Conservation (phyloP, 2,329 filamentous ascomycete species). For the Fusarium proliferatum region DNA sequence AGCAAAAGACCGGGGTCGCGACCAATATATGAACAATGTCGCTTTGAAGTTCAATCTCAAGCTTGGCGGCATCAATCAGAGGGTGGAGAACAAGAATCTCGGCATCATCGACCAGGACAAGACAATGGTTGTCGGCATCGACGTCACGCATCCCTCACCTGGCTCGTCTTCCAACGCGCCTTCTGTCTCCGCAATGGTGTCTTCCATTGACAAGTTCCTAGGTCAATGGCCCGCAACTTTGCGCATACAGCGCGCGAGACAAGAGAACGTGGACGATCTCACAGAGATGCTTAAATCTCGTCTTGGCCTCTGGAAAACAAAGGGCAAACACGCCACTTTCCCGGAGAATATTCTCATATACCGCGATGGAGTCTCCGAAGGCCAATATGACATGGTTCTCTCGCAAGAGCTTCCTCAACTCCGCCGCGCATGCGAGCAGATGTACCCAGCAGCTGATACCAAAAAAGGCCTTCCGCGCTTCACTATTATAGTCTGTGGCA, state of each 20-base stretch:
- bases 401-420: not conserved
- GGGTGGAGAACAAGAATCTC: not conserved
- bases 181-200: not conserved
- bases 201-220: not conserved
- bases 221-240: not conserved
- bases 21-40: not conserved
- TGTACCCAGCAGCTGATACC: not conserved
- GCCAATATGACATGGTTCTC: not conserved
- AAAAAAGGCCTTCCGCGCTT: not conserved
- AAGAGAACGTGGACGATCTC: not conserved
- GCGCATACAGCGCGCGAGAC: not conserved
- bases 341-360: not conserved
- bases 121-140: not conserved
- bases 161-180: not conserved
- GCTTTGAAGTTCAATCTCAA: not conserved
- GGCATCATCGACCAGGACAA: not conserved
- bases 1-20: not conserved
- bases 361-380: not conserved
- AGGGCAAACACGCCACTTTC: not conserved
- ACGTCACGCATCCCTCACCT: not conserved
- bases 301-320: not conserved
- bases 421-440: not conserved
- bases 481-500: constrained; percentile 1
- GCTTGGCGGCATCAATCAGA: not conserved
- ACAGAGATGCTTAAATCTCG: not conserved